Conservation (phyloP, 2,329 filamentous ascomycete species). For the Fusarium devonianum region DNA sequence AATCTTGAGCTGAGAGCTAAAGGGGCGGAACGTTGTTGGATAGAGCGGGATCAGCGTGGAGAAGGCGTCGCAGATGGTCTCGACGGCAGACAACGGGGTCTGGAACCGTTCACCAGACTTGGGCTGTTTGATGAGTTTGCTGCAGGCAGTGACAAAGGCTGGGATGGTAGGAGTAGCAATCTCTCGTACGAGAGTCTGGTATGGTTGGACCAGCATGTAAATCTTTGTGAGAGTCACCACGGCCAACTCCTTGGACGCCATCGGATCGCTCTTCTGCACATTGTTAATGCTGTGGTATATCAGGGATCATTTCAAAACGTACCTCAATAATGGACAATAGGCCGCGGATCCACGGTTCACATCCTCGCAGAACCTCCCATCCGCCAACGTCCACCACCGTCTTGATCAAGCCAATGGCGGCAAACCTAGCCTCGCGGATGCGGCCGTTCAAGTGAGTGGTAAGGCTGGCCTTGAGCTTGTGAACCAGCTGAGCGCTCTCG, state of each 20-base stretch:
- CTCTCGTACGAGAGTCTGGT: slow-evolving; percentile 83
- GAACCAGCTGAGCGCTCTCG: slow-evolving; percentile 74
- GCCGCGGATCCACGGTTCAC: slow-evolving; percentile 78
- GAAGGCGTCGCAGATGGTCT: slow-evolving; percentile 76
- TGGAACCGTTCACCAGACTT: slow-evolving; percentile 39
- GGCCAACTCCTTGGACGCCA: slow-evolving; percentile 76
- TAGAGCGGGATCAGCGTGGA: slow-evolving; percentile 78
- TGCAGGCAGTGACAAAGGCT: slow-evolving; percentile 74
- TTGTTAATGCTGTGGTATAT: slow-evolving; percentile 39
- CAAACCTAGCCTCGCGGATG: slow-evolving; percentile 76
- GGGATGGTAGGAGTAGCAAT: slow-evolving; percentile 85
- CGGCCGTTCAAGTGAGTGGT: slow-evolving; percentile 80
- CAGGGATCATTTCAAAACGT: slow-evolving; percentile 26
- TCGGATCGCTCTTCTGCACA: slow-evolving; percentile 75
- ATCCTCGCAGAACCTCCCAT: slow-evolving; percentile 79
- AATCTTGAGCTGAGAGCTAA: slow-evolving; percentile 70
- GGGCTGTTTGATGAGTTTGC: slow-evolving; percentile 67
- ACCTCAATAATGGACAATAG: slow-evolving; percentile 78
- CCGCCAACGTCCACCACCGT: slow-evolving; percentile 82
- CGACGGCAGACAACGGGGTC: slow-evolving; percentile 60
- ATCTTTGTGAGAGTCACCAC: slow-evolving; percentile 82
- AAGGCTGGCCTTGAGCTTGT: slow-evolving; percentile 82
- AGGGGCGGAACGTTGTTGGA: slow-evolving; percentile 82
- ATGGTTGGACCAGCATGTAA: slow-evolving; percentile 81
- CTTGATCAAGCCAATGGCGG: slow-evolving; percentile 81